These are phyloP conservation scores for Eremomyces bilateralis DNA, from an alignment of 495 filamentous ascomycete genomes.

Conservation along the genomic window DNA sequence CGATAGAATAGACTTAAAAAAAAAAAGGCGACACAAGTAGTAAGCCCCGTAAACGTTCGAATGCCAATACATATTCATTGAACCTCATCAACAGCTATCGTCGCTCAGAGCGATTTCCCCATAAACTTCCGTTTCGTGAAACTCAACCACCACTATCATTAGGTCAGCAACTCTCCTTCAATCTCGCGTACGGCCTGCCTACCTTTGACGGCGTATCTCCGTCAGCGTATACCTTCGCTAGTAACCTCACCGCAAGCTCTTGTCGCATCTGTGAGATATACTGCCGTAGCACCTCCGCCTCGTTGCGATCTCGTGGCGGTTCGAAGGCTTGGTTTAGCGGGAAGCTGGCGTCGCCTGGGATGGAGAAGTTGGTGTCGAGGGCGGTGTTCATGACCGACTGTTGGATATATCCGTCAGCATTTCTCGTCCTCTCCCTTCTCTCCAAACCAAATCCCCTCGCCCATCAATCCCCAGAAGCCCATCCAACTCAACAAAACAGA, in stretches of 20 bases:
- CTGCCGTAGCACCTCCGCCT: conserved; percentile 66
- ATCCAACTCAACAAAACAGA: too few species aligned
- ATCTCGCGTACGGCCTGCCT: too few species aligned
- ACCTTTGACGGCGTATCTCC: conserved; percentile 70
- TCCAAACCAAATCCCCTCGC: too few species aligned
- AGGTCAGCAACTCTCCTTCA: too few species aligned
- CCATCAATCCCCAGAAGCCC: too few species aligned
- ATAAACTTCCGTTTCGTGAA: conserved; percentile 98
- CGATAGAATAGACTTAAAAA: too few species aligned
- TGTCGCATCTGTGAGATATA: conserved; percentile 86
- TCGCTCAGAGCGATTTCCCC: conserved; percentile 43
- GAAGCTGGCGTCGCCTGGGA: conserved; percentile 86
- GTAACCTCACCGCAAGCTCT: conserved; percentile 61
- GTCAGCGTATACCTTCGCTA: conserved; percentile 72
- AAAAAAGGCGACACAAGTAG: too few species aligned
- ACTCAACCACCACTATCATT: conserved; percentile 78
- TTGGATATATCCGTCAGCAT: too few species aligned
- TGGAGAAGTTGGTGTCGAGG: conserved; percentile 69
- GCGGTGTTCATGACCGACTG: conserved; percentile 47
- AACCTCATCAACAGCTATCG: not conserved
- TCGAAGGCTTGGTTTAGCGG: conserved; percentile 75
- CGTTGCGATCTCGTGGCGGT: conserved; percentile 64
- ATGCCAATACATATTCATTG: not conserved
- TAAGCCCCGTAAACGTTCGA: too few species aligned
- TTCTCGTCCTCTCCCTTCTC: too few species aligned